phyloP scores from a whole-genome alignment of 163 green algal species.

The Chloromonas sp. region DNA sequence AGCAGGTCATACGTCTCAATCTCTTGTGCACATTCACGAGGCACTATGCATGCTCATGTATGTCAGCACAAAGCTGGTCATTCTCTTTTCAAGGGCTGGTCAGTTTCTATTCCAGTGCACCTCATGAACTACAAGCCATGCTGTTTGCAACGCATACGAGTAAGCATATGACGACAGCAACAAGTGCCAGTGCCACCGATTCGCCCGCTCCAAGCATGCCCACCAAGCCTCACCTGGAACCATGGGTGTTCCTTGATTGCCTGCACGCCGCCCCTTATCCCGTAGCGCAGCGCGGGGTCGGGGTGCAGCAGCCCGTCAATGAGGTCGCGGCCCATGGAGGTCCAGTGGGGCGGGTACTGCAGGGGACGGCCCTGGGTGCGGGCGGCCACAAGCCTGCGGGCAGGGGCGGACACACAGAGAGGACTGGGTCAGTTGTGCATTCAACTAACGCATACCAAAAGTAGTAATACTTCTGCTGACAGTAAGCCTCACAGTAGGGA shows the following conservation, averaged over 20 bases:
- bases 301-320: not conserved
- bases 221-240: slow-evolving; percentile 2
- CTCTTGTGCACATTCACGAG: no score
- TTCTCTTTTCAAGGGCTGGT: not conserved
- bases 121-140: not conserved
- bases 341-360: not conserved
- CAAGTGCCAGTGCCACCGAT: no score
- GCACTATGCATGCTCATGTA: not conserved
- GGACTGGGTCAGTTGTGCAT: not conserved
- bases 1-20: no score
- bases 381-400: not conserved
- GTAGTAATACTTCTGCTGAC: not conserved
- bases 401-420: not conserved
- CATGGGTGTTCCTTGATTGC: not conserved
- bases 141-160: not conserved
- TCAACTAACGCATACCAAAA: not conserved
- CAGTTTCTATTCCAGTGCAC: no score
- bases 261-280: not conserved
- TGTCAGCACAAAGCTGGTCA: not conserved
- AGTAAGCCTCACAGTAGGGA: not conserved
- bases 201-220: no score
- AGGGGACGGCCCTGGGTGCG: not conserved
- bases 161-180: not conserved
- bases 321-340: not conserved
- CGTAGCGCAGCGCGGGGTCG: not conserved